Evolutionary conservation across 805 yeast species (phyloP), one percentile per base, ranked within the genome.

Genomic region (Torulaspora indica): DNA sequence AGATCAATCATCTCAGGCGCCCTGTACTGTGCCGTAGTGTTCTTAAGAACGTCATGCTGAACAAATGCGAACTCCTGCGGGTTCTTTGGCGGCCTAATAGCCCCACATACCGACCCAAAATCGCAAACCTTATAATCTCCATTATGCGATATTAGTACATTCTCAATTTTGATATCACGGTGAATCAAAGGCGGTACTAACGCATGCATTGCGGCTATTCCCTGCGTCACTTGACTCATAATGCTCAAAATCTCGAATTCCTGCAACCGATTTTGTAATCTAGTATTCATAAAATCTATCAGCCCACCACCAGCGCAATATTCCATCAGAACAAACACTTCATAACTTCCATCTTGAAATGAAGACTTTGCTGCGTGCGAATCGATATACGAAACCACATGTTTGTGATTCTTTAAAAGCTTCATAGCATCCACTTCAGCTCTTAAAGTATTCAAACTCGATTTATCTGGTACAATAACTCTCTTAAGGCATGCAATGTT

Each of bases 361-460:
- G 67, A 46, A 64, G 83, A 68, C 54, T 95, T 74, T 9, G 95
- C 80, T 5, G 98, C 98, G 68, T 93, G 96, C 2, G 96, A 87
- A 64, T 93, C 98, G 41, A 89, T 85, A 63, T 93, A 93, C 2
- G 87, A 81, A 1, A 93, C 98, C 49, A 93, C 80, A 60, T 82
- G 81, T 36, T 76, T 75, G 52, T 85, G 77, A 7, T 95, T 95
- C 49, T 81, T 72, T 27, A 93, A 71, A 22, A 95, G 73, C 66
- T 87, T 85, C 98, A 93, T 91, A 9, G 97, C 95, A 61, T 93
- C 98, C 12, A 93, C 98, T 64, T 93, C 99, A 31, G 95, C 96
- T 49, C 98, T 72, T 40, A 93, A 71, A 18, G 82, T 76, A 55
- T 85, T 87, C 61, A 93, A 73, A 41, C 84, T 85, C 57, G 80